phyloP scores from a whole-genome alignment of 2,329 filamentous ascomycete genomes.

The Penicillium sp. region DNA sequence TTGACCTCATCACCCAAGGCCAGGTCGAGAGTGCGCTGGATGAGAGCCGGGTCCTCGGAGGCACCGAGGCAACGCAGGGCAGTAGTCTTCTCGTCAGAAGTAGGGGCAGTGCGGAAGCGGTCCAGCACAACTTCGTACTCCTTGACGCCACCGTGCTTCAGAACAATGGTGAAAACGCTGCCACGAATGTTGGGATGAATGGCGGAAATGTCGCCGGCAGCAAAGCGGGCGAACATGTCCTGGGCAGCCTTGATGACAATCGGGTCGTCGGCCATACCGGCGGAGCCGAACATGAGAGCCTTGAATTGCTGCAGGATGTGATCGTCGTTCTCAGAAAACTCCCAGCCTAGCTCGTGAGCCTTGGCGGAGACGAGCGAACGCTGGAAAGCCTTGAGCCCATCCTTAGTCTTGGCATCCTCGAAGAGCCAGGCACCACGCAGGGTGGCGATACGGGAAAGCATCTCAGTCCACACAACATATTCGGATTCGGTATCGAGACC shows the following conservation, averaged over 20 bases:
- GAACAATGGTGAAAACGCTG: constrained; percentile 79
- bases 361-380: constrained; percentile 73
- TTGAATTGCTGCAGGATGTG: constrained; percentile 96
- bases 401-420: constrained; percentile 68
- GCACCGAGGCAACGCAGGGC: constrained; percentile 81
- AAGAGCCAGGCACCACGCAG: constrained; percentile 86
- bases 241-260: constrained; percentile 75
- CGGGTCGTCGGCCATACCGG: constrained; percentile 78
- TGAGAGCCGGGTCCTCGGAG: constrained; percentile 73
- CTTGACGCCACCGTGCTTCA: constrained; percentile 80
- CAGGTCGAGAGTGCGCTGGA: constrained; percentile 75
- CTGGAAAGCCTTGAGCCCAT: constrained; percentile 81
- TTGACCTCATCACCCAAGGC: constrained; percentile 80
- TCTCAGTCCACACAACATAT: constrained; percentile 94
- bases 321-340: constrained; percentile 78
- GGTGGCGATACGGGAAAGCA: constrained; percentile 73
- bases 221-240: constrained; percentile 87
- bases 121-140: constrained; percentile 80
- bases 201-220: constrained; percentile 72
- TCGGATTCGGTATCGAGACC: constrained; percentile 78
- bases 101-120: constrained; percentile 72
- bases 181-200: constrained; percentile 89
- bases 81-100: constrained; percentile 86
- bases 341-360: constrained; percentile 85
- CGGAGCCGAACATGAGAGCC: constrained; percentile 79